Percentiles rank a stretch among this genome's conserved stretches.
Evolutionary conservation across 257 asterid species (phyloP).

Genomic region (Coffea eugenioides): DNA sequence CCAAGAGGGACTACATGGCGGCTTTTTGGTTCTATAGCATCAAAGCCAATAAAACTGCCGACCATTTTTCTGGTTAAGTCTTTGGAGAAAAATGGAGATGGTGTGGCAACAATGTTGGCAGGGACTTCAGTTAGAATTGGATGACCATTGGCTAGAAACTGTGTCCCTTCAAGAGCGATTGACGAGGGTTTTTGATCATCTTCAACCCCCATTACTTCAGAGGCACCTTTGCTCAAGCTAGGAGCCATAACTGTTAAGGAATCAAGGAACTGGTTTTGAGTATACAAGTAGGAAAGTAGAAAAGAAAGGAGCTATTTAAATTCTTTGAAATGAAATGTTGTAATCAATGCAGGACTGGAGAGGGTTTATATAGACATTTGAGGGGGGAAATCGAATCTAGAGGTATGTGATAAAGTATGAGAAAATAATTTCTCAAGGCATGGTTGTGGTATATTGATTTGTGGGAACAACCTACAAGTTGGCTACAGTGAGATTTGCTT

Average conservation of each 20-base stretch:
- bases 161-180: constrained; percentile 20
- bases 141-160: constrained; percentile 28
- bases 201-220: constrained; percentile 11
- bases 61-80: constrained; percentile 7
- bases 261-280: background rate
- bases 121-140: constrained; percentile 32
- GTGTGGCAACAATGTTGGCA: constrained; percentile 12
- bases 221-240: constrained; percentile 24
- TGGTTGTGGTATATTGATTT: no score
- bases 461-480: no score
- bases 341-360: background rate
- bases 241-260: constrained; percentile 23
- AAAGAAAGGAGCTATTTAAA: background rate
- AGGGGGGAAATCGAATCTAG: background rate
- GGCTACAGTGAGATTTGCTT: no score
- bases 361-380: constrained; percentile 19
- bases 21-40: constrained; percentile 12
- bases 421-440: no score
- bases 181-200: constrained; percentile 16
- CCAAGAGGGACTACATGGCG: constrained; percentile 33
- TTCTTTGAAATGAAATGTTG: background rate
- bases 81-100: constrained; percentile 18
- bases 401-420: no score
- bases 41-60: constrained; percentile 30
- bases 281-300: no score